These are phyloP conservation scores for Fusarium stilboides DNA, from an alignment of 2,329 filamentous ascomycete species.

Conservation along the genomic window DNA sequence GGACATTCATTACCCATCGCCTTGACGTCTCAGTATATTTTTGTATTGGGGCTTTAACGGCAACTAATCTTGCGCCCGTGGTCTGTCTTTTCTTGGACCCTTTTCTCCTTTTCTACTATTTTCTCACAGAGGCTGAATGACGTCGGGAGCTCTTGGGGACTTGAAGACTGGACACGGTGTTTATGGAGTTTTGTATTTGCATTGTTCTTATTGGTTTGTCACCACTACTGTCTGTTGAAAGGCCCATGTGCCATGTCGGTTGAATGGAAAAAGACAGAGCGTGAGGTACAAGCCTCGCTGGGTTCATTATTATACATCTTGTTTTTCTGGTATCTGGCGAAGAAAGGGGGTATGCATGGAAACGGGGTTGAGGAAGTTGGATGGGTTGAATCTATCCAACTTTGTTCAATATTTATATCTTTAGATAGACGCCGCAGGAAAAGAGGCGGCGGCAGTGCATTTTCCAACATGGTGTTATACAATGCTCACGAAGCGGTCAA, in stretches of 20 bases:
- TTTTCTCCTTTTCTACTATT: conserved; percentile 9
- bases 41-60: not conserved
- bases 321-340: conserved; percentile 19
- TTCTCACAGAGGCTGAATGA: conserved; percentile 6
- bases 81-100: conserved; percentile 15
- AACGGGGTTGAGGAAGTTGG: conserved; percentile 14
- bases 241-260: conserved; percentile 8
- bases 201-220: conserved; percentile 15
- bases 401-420: conserved; percentile 3
- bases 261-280: not conserved
- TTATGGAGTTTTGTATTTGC: conserved; percentile 24
- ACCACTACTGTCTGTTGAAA: conserved; percentile 2
- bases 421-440: conserved; percentile 30
- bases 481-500: conserved; percentile 16
- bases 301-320: conserved; percentile 11
- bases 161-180: conserved; percentile 36
- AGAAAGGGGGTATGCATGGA: conserved; percentile 15
- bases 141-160: conserved; percentile 1
- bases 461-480: conserved; percentile 14
- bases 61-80: conserved; percentile 12
- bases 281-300: not conserved
- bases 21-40: not conserved
- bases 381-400: conserved; percentile 7
- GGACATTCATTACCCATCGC: conserved; percentile 12
- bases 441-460: conserved; percentile 21